Conservation (phyloP, 2,329 filamentous ascomycete genomes). For the Pseudocercospora pini-densiflorae region DNA sequence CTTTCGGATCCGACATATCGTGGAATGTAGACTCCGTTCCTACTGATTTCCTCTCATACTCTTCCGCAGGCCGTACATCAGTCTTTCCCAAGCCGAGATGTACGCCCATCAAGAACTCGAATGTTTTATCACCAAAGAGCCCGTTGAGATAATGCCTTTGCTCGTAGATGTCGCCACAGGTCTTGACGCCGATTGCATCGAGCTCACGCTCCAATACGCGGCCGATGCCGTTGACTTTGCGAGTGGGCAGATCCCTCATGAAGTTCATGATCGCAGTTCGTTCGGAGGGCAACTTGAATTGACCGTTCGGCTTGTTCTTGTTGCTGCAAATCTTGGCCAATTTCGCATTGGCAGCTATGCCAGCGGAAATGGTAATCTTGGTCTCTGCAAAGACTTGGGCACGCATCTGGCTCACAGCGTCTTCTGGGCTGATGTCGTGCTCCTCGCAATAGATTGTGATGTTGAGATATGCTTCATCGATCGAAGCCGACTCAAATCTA, state of each 20-base stretch:
- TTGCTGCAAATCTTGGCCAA: conserved; percentile 96
- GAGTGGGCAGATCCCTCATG: conserved; percentile 79
- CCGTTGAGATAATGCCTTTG: conserved; percentile 73
- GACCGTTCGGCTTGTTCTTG: conserved; percentile 94
- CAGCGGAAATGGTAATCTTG: conserved; percentile 87
- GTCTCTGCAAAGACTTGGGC: conserved; percentile 75
- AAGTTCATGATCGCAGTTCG: conserved; percentile 74
- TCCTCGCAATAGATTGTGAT: conserved; percentile 80
- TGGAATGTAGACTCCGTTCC: conserved; percentile 92
- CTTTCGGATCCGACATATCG: conserved; percentile 71
- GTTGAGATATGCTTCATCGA: conserved; percentile 96
- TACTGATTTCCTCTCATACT: conserved; percentile 89
- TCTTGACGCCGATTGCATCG: conserved; percentile 82
- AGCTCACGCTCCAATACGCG: conserved; percentile 92
- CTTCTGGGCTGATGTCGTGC: conserved; percentile 70
- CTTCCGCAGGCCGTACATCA: conserved; percentile 75
- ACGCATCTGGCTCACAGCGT: conserved; percentile 77
- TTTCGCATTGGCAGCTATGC: conserved; percentile 91
- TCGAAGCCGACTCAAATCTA: conserved; percentile 88
- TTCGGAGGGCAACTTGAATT: conserved; percentile 76
- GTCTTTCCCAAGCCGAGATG: conserved; percentile 88
- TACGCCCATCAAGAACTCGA: conserved; percentile 80
- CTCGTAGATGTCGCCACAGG: conserved; percentile 83
- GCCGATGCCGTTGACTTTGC: conserved; percentile 95
- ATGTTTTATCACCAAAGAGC: conserved; percentile 91